Base-by-base conservation (phyloP, 306 rosid genomes). In the Pyrus betulifolia region DNA sequence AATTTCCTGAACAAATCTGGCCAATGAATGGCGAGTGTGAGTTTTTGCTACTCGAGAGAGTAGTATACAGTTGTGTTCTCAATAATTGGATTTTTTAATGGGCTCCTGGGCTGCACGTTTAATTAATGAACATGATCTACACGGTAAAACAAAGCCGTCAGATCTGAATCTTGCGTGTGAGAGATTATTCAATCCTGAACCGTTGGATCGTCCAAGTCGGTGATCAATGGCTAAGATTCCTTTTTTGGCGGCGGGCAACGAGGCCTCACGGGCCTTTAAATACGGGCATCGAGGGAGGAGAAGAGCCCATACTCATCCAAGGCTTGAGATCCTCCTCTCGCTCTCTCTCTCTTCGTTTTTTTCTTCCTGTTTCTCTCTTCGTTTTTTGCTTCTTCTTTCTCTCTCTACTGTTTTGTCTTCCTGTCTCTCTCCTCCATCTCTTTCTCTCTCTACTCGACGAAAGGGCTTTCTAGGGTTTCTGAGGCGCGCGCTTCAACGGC, bases 391-490 rank as follows among this genome's bases (percentile, higher is more conserved):
- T 30, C 22, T 17, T 54, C 0, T 78, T 65, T 76, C 84, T 67
- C 66, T 44, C 80, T 74, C 28, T 66, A 18, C 74, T 75, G 0
- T 14, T 6, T 25, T 25, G 1, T 25, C 27, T 25, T 25, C 27
- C 27, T 54, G 0, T 51, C 21, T 52, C 60, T 64, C 66, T 74
- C 65, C 64, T 21, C 27, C 13, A 21, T 42, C 44, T 8, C 65
- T 17, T 65, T 76, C 84, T 67, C 66, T 44, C 80, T 76, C 28
- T 66, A n/a, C 74, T 77, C 85, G 81, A 82, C 75, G 76, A 71
- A 77, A 28, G 78, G 87, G 21, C 55, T 51, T 72, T 57, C 87
- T 79, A 87, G 93, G 93, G 90, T 90, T 91, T 84, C 55, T 51
- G 55, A 17, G 81, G 65, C n/a, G 64, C 78, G 75, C 90, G 74